Base-by-base conservation (phyloP, 352 stramenopile species). In the Pythium folliculosum region DNA sequence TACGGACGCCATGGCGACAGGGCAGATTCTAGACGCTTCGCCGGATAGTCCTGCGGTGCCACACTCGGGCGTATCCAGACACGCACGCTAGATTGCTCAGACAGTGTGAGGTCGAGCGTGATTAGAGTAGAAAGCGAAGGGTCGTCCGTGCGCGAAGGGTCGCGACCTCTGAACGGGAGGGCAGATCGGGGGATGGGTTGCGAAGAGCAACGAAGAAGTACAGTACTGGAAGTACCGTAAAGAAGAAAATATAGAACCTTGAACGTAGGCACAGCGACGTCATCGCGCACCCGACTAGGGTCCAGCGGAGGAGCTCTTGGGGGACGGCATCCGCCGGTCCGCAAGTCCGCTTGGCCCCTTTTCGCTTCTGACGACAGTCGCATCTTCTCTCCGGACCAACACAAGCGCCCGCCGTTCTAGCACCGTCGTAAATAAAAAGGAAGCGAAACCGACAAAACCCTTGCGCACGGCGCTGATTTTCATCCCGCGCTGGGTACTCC, bases 211-310 rank as follows among this genome's bases (percentile, higher is more conserved):
- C 45, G 25, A 3, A 27, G 30, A 59, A 5, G 21, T 59, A 35
- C 32, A n/a, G 47, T 59, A 43, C 30, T 17, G 12, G n/a, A 9
- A 37, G 52, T 32, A 48, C 52, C 17, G 32, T 59, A n/a, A n/a
- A n/a, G 19, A 48, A 59, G 30, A 52, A 38, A 62, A 38, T n/a
- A 62, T 52, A 22, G 55, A 62, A 62, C 55, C 40, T 53, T 43
- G 55, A 37, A 52, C 6, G 40, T 62, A 52, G 19, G 5, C 19
- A 25, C n/a, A n/a, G n/a, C n/a, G n/a, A n/a, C n/a, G n/a, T n/a
- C n/a, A n/a, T n/a, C n/a, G n/a, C n/a, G n/a, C n/a, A n/a, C n/a
- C n/a, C n/a, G n/a, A n/a, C n/a, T n/a, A n/a, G n/a, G n/a, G n/a
- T n/a, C n/a, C n/a, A n/a, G n/a, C n/a, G n/a, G n/a, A 12, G 19